Base-by-base conservation (phyloP, 2,329 filamentous ascomycete genomes). In the Fusarium pininemorale region DNA sequence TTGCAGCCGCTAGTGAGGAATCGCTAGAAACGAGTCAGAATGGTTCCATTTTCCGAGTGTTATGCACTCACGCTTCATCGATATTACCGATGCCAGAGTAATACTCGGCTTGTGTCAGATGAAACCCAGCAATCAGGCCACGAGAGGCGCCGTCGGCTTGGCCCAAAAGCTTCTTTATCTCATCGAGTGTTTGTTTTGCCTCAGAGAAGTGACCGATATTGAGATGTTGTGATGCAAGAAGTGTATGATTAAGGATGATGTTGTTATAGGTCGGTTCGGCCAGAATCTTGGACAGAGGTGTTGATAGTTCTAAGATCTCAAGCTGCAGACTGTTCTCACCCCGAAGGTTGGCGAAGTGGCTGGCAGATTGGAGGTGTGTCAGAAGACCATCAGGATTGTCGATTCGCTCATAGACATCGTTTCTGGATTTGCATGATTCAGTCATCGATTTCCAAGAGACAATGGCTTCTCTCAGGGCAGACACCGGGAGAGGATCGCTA, bases 91-190 rank as follows among this genome's bases (percentile, higher is more conserved):
- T 88, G 4, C 89, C 88, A 24, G 95, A 84, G 35, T 92, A 86
- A 80, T 95, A 94, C 80, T 97, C 94, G 1, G 93, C 91, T 69
- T 91, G 90, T 1, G 91, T 90, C 12, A 98, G 83, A 73, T 95
- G 89, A 80, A 92, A 92, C 22, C 82, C 82, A 15, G 85, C 85
- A 26, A 85, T 73, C 11, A 84, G 81, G 24, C 86, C 83, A 18
- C 80, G 80, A 6, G 84, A 82, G 7, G 80, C 69, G 1, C 78
- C 77, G n/a, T 83, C 79, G n/a, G 83, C 79, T 58, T 83, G 79
- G 47, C 81, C 76, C 14, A 84, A 72, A 24, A 87, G 86, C 26
- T 84, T 81, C 70, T 91, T 87, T 7, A 90, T 90, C 62, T 88
- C 87, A 2, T 87, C 85, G 22, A 98, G 85, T 0, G 85, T 79